Evolutionary conservation across 306 rosid species (phyloP).

Genomic region (Castanospermum australe): DNA sequence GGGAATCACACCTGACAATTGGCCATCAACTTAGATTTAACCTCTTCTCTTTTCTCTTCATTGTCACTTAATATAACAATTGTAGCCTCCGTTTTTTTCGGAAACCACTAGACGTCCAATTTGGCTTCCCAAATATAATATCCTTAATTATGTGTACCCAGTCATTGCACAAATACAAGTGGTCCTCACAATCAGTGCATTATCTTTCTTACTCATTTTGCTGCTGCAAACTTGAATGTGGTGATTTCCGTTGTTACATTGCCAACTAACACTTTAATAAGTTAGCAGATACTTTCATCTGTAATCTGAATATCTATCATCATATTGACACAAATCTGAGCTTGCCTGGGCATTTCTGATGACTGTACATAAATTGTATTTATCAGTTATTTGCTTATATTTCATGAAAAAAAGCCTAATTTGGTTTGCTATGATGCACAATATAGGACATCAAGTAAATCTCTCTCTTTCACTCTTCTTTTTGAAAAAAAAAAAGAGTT

Average conservation of each 20-base stretch:
- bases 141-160: background rate
- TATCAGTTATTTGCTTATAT: background rate
- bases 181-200: background rate
- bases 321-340: background rate
- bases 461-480: too few relatives aligned
- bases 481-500: background rate
- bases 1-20: conserved; percentile 1
- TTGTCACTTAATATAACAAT: background rate
- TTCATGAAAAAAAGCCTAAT: background rate
- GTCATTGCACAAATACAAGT: background rate
- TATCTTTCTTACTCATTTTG: background rate
- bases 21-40: background rate
- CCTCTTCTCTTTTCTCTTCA: background rate
- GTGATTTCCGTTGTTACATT: background rate
- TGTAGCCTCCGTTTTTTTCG: background rate
- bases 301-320: background rate
- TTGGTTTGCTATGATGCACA: background rate
- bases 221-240: background rate
- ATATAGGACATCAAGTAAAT: background rate
- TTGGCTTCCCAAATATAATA: conserved; percentile 5
- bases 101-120: conserved; percentile 2
- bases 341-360: background rate
- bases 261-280: background rate
- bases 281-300: background rate
- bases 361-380: background rate